Evolutionary conservation across 495 filamentous ascomycete species (phyloP).

Genomic region (Podospora didyma): DNA sequence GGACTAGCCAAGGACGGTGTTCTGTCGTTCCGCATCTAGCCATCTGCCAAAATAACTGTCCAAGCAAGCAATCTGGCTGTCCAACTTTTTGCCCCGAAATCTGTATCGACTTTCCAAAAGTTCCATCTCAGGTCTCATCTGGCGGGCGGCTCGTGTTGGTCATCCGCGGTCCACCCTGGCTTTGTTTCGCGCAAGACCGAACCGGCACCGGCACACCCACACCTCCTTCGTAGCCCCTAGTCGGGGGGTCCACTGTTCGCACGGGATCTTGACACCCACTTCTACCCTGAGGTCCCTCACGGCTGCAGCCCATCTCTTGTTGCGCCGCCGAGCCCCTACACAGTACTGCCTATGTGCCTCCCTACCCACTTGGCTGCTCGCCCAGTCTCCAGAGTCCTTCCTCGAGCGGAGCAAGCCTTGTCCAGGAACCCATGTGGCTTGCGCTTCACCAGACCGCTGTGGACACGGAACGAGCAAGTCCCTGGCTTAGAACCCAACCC

Average conservation of each 20-base stretch:
- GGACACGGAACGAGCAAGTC: neutral
- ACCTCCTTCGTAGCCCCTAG: slow-evolving; percentile 1
- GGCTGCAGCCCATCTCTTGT: neutral
- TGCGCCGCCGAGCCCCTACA: neutral
- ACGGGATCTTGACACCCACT: slow-evolving; percentile 3
- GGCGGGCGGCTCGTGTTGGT: neutral
- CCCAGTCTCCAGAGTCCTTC: neutral
- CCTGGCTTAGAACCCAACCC: neutral
- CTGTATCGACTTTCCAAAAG: neutral
- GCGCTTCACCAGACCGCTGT: neutral
- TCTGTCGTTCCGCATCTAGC: neutral
- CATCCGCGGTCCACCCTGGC: neutral
- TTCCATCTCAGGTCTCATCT: neutral
- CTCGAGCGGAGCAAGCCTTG: neutral
- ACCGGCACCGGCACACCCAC: slow-evolving; percentile 18
- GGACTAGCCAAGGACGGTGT: neutral
- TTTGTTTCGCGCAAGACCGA: neutral
- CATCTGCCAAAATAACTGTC: neutral
- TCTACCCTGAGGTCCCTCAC: neutral
- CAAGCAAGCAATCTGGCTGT: neutral
- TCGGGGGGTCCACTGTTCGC: slow-evolving; percentile 4
- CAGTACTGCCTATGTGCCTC: neutral
- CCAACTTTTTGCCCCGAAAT: neutral
- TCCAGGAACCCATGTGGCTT: neutral
- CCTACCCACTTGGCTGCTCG: neutral